Evolutionary conservation across 116 monocot genomes (phyloP), one percentile per base, ranked within the genome.

Genomic region (Papilionanthe hybrid): DNA sequence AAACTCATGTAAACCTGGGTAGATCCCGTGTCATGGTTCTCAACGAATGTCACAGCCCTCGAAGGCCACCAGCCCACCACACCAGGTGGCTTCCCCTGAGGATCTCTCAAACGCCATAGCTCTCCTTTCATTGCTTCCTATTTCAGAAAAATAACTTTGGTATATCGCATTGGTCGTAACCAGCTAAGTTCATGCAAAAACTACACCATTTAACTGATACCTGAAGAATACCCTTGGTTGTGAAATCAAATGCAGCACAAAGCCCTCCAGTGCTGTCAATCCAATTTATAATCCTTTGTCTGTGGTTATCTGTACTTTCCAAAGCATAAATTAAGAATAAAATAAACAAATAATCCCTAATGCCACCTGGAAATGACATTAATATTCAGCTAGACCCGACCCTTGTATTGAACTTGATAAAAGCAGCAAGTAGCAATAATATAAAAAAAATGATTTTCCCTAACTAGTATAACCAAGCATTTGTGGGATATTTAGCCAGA

Each of bases 141-240:
- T 79, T 58, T 72, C 30, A 25, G 1, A 25, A 44, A 42, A 42
- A 37, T 78, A 20, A 37, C 53, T 42, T n/a, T 32, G 71, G 41
- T 41, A 30, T 23, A 79, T 12, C 47, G 18, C 15, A 65, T 65
- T 28, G 4, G 1, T 29, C 20, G 8, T 75, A n/a, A 11, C 45
- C 2, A 65, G 66, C n/a, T 44, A 50, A 18, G 12, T 28, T 45
- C 43, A 63, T 13, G 22, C 15, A 27, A 28, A 42, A 68, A n/a
- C 27, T 58, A 78, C 12, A 23, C 48, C 53, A 13, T 53, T 53
- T 53, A 4, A 53, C 53, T 53, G 53, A 53, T 84, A 91, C 96
- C 93, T 96, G 96, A 84, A 96, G 93, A 81, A 96, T 85, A 55
- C 93, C 96, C 85, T 96, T 96, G 41, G 93, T 92, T 67, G 96